Base-by-base conservation (phyloP, 176 grass and related monocot genomes). In the Avena sativa region DNA sequence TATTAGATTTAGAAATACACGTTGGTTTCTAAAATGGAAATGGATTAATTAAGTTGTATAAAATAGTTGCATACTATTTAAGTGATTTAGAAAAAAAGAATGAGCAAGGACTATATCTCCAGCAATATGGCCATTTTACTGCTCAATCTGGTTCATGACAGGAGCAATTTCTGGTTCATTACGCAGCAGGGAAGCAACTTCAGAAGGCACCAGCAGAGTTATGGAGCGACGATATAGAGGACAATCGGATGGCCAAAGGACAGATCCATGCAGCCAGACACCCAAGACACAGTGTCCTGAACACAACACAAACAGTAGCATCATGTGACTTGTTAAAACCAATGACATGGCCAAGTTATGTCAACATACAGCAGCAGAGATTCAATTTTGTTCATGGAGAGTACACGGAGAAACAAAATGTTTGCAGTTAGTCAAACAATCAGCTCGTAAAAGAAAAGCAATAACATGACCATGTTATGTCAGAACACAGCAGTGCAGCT, bases 151-250 rank as follows among this genome's bases (percentile, higher is more conserved):
- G 75, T 79, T 28, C 50, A 86, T 19, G 8, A 87, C 64, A 30
- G 17, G 63, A 56, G 63, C 26, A 19, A 69, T 23, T 73, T 83
- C 89, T 43, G 79, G 48, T 36, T 83, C 84, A 43, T 90, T 16
- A 20, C 63, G 59, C 65, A 78, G 62, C 30, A 48, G 79, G 65
- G 75, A 47, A 71, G 79, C 79, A 87, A 4, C 77, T 47, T 81
- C 79, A 79, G 89, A 59, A 72, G 84, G 84, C 74, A 90, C 85
- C 19, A 86, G 73, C 51, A 87, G 64, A 72, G 89, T 90, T 90
- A 87, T 87, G 1, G 12, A 26, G 20, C 79, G 73, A 47, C 55
- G 46, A 9, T 84, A 90, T 63, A 79, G 50, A 30, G 89, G 89
- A 15, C 89, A 87, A 32, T 65, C 34, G 53, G 84, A 90, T 56